Base-by-base conservation (phyloP, 108 stramenopile species). In the Nitzschia sp. region DNA sequence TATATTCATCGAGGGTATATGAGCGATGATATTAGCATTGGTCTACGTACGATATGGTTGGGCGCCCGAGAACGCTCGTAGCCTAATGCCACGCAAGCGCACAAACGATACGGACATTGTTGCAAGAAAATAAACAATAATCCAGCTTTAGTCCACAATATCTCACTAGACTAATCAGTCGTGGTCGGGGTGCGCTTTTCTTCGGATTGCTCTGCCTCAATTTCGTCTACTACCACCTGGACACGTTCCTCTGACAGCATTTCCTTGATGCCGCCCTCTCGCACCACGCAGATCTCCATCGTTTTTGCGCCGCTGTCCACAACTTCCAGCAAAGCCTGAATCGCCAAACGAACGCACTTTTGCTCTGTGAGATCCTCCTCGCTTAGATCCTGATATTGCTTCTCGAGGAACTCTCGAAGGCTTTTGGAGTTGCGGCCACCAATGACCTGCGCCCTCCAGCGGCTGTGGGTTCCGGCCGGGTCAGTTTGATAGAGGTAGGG, bases 401-500 rank as follows among this genome's bases (percentile, higher is more conserved):
- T 98, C 88, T 99, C 99, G 68, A 99, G 82, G 74, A 97, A 99
- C 73, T 99, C 99, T 46, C 96, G 78, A 66, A 99, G 84, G 59
- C 85, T 88, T 79, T 98, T 98, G 59, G 91, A 85, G 82, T 97
- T 98, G 46, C 93, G 83, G 38, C 98, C 98, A 28, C 98, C 99
- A 68, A 98, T 94, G 53, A 97, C 97, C 68, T 98, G 96, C 6
- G 98, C 98, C 92, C 97, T 98, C 99, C 99, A 99, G 19, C 87
- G 82, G 38, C 82, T 88, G 71, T 98, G 97, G n/a, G 97, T 98
- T 38, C 99, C 99, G 18, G 96, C 95, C 17, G 99, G 99, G 79
- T 99, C 99, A 26, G 98, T 98, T 75, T 97, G 92, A 72, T 93
- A 98, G 65, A 97, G 71, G 61, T 87, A 81, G 19, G 96, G 95